These are phyloP conservation scores for Dioszegia crocea DNA, from an alignment of 768 basidiomycete genomes.

Conservation along the genomic window DNA sequence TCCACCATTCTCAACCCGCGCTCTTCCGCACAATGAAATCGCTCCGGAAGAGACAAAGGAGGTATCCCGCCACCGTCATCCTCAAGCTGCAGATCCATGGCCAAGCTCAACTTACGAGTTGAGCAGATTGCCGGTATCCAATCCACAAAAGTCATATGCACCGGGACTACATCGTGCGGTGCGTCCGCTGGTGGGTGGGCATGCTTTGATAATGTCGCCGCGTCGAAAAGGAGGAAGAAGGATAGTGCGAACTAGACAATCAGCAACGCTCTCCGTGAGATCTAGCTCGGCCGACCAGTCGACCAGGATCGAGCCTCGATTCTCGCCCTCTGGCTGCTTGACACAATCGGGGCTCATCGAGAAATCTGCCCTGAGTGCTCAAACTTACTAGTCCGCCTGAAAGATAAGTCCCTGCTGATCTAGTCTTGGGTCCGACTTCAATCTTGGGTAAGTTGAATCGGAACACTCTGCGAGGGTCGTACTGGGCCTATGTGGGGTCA, in stretches of 20 bases:
- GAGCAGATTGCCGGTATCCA: constrained; percentile 97
- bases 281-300: no score
- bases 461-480: constrained; percentile 83
- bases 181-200: constrained; percentile 70
- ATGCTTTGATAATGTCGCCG: constrained; percentile 81
- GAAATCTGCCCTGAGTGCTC: neutral
- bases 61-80: neutral
- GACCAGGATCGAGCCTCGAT: no score
- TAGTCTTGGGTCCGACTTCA: constrained; percentile 67
- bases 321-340: no score
- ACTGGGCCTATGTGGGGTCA: constrained; percentile 55
- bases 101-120: constrained; percentile 52
- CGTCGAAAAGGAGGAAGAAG: constrained; percentile 93
- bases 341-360: no score
- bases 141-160: constrained; percentile 87
- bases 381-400: constrained; percentile 84
- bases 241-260: constrained; percentile 76
- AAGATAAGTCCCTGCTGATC: constrained; percentile 81
- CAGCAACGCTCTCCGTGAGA: no score
- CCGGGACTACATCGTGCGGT: constrained; percentile 64
- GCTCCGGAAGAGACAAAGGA: constrained; percentile 13
- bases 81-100: neutral
- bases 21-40: no score
- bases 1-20: no score
- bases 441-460: constrained; percentile 75